Base-by-base conservation (phyloP, 2,329 filamentous ascomycete species). In the Curvularia verruculosa region DNA sequence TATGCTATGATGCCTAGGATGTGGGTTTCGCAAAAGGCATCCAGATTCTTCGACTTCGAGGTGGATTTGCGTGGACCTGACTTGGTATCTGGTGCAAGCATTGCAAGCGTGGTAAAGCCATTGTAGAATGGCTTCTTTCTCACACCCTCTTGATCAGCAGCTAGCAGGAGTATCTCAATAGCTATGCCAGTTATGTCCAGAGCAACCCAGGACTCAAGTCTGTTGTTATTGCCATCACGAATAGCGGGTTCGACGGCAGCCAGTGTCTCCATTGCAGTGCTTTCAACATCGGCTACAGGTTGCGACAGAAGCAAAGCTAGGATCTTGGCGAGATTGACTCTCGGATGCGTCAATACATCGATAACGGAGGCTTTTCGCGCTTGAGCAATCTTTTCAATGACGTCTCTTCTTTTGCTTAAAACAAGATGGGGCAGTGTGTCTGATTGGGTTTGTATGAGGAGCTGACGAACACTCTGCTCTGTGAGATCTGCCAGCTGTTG, bases 371-470 rank as follows among this genome's bases (percentile, higher is more conserved):
- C 77, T 37, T 82, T 82, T 59, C 83, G 81, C 50, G 90, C 91
- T 64, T 89, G 85, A 0, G 92, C 90, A 64, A 99, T 91, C 60
- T 88, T 89, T 66, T 89, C 84, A 39, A 99, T 88, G 15, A 96
- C 84, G 56, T 96, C 91, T 55, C 83, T 84, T 67, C 89, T 89
- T 70, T 89, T 89, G 40, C 86, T 88, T 37, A 96, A 80, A 2
- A 99, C 90, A 18, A 99, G 83, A 78, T 91, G 92, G 1, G 96
- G 95, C 8, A 99, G 77, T 7, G 93, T 93, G 66, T 95, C 86
- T 13, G 86, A 83, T 73, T 97, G 92, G 8, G 94, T 90, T 18
- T 89, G 77, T 13, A 89, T 77, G 9, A 97, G 81, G 43, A 98
- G 87, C 50, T 90, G 87, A 41, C 87, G 83, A 8, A 96, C 84